Conservation (phyloP, 192 early-diverging fungal species). For the Cetraspora pellucida region DNA sequence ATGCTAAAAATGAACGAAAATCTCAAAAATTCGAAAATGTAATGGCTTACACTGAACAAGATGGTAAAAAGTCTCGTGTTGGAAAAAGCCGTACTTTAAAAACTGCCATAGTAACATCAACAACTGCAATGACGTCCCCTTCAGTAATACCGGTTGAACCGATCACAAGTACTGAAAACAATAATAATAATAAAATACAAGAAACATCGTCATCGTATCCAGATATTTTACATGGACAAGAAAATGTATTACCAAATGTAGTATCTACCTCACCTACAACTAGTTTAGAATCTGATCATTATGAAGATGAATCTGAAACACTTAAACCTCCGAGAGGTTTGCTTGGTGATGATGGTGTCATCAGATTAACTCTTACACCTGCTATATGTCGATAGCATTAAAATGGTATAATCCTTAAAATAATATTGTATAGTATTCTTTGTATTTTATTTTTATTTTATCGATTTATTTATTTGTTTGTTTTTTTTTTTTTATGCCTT, state of each 20-base stretch:
- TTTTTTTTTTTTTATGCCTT: too few species aligned
- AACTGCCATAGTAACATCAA: neutral
- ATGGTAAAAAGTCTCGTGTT: neutral
- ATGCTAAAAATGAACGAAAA: neutral
- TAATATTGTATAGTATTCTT: too few species aligned
- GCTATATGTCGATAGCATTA: neutral
- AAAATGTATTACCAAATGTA: too few species aligned
- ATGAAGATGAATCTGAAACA: too few species aligned
- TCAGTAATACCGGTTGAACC: neutral
- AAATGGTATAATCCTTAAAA: too few species aligned
- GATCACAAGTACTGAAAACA: neutral
- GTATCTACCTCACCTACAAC: too few species aligned
- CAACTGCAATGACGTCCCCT: neutral
- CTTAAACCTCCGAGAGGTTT: neutral
- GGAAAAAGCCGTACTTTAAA: slow-evolving; percentile 6
- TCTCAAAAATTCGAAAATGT: neutral
- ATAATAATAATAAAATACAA: too few species aligned
- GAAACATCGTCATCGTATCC: too few species aligned
- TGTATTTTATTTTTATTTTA: too few species aligned
- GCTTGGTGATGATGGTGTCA: neutral
- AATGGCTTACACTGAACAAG: neutral
- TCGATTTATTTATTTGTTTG: too few species aligned
- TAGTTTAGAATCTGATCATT: too few species aligned
- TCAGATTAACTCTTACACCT: neutral
- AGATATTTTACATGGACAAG: too few species aligned